Conservation (phyloP, 1,284 basidiomycete genomes). For the Cryptococcus neoformans region DNA sequence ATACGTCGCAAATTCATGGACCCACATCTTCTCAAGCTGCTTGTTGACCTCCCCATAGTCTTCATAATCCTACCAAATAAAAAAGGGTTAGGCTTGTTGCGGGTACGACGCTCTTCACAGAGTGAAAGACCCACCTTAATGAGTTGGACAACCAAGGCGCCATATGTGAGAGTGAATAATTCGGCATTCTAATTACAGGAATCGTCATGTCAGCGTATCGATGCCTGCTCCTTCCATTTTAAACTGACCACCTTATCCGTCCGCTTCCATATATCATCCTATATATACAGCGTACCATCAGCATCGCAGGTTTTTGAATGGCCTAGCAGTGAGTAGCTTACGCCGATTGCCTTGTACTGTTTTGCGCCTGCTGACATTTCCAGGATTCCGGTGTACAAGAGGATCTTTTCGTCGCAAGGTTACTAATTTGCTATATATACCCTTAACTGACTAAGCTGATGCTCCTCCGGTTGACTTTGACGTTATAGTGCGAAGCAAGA, state of each 20-base stretch:
- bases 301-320: background rate
- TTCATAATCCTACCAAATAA: conserved; percentile 70
- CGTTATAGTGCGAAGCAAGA: too few species aligned
- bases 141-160: conserved; percentile 94
- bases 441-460: too few species aligned
- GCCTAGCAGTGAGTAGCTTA: conserved; percentile 13
- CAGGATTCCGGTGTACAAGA: too few species aligned
- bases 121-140: conserved; percentile 59
- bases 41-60: conserved; percentile 81
- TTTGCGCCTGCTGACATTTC: conserved; percentile 29
- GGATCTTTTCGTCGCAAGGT: too few species aligned
- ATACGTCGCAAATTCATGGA: background rate
- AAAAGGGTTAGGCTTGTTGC: background rate
- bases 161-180: conserved; percentile 95
- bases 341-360: conserved; percentile 49
- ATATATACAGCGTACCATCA: background rate
- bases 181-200: conserved; percentile 73
- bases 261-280: conserved; percentile 88
- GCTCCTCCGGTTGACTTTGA: too few species aligned
- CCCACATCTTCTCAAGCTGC: conserved; percentile 62
- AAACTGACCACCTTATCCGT: conserved; percentile 83
- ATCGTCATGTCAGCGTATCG: background rate
- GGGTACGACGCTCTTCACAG: background rate
- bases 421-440: too few species aligned
- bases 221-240: background rate